Evolutionary conservation across 306 rosid species (phyloP).

Genomic region (Leucaena leucocephala): DNA sequence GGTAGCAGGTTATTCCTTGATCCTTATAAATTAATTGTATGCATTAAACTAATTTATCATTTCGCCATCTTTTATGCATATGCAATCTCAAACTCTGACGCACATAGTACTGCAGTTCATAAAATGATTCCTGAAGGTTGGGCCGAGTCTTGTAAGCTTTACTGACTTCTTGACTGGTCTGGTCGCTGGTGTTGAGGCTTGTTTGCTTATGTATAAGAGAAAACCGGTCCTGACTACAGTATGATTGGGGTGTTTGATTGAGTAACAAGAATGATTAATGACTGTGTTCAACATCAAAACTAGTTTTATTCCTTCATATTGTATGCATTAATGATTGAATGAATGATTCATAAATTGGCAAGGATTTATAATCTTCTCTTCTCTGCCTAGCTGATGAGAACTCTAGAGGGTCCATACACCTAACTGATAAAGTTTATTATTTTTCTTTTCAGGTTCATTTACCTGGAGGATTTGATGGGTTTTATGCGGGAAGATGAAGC

Average conservation of each 20-base stretch:
- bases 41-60: neutral
- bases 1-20: slow-evolving; percentile 53
- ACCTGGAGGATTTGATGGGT: slow-evolving; percentile 60
- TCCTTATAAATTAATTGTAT: neutral
- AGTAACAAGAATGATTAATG: neutral
- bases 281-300: neutral
- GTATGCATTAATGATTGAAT: slow-evolving; percentile 1
- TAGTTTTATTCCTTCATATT: neutral
- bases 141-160: neutral
- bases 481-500: slow-evolving; percentile 72
- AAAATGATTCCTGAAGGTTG: slow-evolving; percentile 4
- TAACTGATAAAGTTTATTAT: neutral
- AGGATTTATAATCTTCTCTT: slow-evolving; percentile 13
- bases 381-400: neutral
- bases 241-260: neutral
- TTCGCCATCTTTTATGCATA: neutral
- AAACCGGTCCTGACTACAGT: neutral
- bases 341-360: neutral
- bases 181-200: neutral
- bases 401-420: neutral
- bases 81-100: neutral
- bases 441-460: slow-evolving; percentile 45
- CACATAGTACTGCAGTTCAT: neutral
- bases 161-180: neutral
- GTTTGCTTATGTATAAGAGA: neutral